A percentile compares a stretch with the other conserved stretches of the same genome.
phyloP scores from a whole-genome alignment of 2,329 filamentous ascomycete species.

The Hypomyces rosellus region DNA sequence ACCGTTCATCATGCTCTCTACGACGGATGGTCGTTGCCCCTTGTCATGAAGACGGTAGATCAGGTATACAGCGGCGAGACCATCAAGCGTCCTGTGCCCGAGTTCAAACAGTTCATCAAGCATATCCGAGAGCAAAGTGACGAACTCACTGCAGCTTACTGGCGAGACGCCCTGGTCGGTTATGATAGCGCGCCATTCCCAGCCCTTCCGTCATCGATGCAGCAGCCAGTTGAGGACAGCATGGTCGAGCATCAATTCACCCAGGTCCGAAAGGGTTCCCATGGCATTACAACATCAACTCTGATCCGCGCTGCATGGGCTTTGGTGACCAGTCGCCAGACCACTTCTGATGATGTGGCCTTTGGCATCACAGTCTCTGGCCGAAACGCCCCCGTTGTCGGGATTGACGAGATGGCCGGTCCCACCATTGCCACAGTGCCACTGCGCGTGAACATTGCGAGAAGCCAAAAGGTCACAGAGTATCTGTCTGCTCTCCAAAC shows the following conservation, averaged over 20 bases:
- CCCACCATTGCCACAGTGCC: not conserved
- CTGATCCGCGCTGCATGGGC: too few relatives aligned
- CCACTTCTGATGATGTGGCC: too few relatives aligned
- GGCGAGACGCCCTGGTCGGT: too few relatives aligned
- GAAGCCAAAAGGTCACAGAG: not conserved
- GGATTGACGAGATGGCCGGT: not conserved
- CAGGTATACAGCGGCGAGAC: not conserved
- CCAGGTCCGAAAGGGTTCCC: too few relatives aligned
- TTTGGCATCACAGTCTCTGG: too few relatives aligned
- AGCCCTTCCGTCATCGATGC: too few relatives aligned
- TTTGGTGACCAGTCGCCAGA: too few relatives aligned
- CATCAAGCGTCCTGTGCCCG: not conserved
- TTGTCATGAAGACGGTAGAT: not conserved
- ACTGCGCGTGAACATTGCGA: not conserved
- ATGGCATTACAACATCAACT: too few relatives aligned
- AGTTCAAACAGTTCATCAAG: not conserved
- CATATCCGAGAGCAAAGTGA: not conserved
- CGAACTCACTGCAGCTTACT: too few relatives aligned
- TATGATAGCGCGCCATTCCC: too few relatives aligned
- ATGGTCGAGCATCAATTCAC: too few relatives aligned
- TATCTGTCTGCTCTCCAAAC: slow-evolving; percentile 14
- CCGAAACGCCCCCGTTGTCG: not conserved
- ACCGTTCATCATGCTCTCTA: not conserved
- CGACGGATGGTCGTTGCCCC: not conserved
- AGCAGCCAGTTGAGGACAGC: too few relatives aligned